A percentile compares a stretch with the other conserved stretches of the same genome.
Evolutionary conservation across 371 early-diverging fungal genomes (phyloP).

Genomic region (Dinochytrium kinnereticum): DNA sequence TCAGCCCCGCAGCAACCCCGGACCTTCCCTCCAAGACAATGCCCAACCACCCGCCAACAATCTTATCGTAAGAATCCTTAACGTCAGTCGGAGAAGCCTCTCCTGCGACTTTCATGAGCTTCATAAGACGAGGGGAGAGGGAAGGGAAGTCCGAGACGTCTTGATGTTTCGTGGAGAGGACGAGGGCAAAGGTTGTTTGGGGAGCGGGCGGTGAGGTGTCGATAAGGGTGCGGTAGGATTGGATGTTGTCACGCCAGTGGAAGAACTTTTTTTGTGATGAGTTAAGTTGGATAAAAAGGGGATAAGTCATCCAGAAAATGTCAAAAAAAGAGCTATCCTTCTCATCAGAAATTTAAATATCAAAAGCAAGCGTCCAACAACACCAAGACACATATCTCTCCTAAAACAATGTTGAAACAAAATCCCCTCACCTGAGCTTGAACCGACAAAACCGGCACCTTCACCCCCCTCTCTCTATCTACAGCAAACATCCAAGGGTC

Average conservation of each 20-base stretch:
- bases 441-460: slow-evolving; percentile 22
- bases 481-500: slow-evolving; percentile 40
- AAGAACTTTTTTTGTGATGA: too few species aligned
- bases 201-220: background rate
- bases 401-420: background rate
- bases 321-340: too few species aligned
- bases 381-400: background rate
- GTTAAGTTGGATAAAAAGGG: too few species aligned
- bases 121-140: slow-evolving; percentile 1
- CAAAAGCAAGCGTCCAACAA: too few species aligned
- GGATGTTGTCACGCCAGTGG: slow-evolving; percentile 26
- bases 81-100: background rate
- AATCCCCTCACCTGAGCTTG: slow-evolving; percentile 23
- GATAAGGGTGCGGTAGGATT: background rate
- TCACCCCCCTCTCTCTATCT: background rate
- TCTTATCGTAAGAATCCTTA: background rate
- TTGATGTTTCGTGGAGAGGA: slow-evolving; percentile 29
- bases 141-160: slow-evolving; percentile 31
- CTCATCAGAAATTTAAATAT: too few species aligned
- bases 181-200: slow-evolving; percentile 16
- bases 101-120: background rate
- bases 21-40: background rate
- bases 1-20: background rate
- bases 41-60: background rate
- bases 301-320: too few species aligned